A percentile compares a stretch with the other conserved stretches of the same genome.
These are phyloP conservation scores for Xylariales sp. DNA, from an alignment of 2,329 filamentous ascomycete species.

Conservation along the genomic window DNA sequence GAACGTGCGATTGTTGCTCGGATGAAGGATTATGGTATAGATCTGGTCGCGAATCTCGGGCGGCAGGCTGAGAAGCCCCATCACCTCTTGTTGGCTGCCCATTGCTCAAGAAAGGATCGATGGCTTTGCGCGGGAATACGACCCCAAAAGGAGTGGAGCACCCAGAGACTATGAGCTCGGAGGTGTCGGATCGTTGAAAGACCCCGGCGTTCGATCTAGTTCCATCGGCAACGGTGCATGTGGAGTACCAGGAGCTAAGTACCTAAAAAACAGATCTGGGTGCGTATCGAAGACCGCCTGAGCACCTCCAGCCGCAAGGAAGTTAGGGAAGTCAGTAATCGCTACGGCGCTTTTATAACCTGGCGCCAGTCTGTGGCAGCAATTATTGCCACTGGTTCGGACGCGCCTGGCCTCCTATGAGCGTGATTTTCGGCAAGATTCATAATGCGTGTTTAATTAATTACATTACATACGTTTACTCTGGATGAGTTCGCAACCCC, in stretches of 20 bases:
- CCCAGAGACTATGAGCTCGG: background rate
- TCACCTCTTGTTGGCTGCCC: conserved; percentile 15
- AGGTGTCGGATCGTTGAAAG: conserved; percentile 16
- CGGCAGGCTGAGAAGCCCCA: conserved; percentile 41
- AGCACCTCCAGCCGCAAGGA: too few relatives aligned
- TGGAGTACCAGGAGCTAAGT: too few relatives aligned
- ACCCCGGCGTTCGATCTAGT: conserved; percentile 20
- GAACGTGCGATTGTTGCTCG: conserved; percentile 42
- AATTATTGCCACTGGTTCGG: too few relatives aligned
- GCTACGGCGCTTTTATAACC: background rate
- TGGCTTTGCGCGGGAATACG: background rate
- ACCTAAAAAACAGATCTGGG: background rate
- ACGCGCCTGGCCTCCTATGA: too few relatives aligned
- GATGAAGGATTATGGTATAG: conserved; percentile 44
- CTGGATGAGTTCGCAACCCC: too few relatives aligned
- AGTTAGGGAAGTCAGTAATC: background rate
- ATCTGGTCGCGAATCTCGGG: conserved; percentile 46
- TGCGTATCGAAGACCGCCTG: background rate
- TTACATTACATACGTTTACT: too few relatives aligned
- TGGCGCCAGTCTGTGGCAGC: too few relatives aligned
- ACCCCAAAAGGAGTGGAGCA: background rate
- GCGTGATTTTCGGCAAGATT: too few relatives aligned
- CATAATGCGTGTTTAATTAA: too few relatives aligned
- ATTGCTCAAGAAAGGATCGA: conserved; percentile 1
- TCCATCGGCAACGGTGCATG: background rate